Base-by-base conservation (phyloP, 306 rosid genomes). In the Calophaca sinica region DNA sequence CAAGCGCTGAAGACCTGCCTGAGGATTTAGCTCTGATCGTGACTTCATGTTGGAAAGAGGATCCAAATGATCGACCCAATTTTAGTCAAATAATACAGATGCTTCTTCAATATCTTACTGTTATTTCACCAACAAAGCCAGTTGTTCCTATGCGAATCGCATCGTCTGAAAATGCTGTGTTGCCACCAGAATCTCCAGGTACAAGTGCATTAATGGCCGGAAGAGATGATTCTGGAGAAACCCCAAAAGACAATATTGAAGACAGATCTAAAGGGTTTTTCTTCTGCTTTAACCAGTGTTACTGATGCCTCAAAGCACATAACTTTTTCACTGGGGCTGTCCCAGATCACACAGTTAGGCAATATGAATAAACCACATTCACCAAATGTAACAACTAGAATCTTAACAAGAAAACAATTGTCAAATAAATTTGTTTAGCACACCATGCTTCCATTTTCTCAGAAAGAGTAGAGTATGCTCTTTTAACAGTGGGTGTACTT, bases 21-120 rank as follows among this genome's bases (percentile, higher is more conserved):
- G 85, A 81, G 74, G 94, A 90, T 82, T 72, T 93, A 67, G 92
- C 89, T 8, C 58, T 80, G 60, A 78, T 93, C 3, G 87, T 93
- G 61, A 90, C 94, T 72, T 88, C 98, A 57, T 93, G 98, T 58
- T 93, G 96, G 98, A 90, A 66, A 49, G 98, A 87, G 87, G 96
- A 93, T 72, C 91, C 98, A 3, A 88, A 86, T 14, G 84, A 82
- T 9, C 83, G 98, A 14, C 96, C 96, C 3, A 79, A 87, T 80
- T 90, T 93, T 62, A 84, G 78, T 79, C 89, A 90, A 77, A 93
- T 93, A 33, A 93, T 88, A 84, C 90, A 84, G 81, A 93, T 88
- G 94, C 86, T 93, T 28, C 77, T 90, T 69, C 90, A 62, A 55
- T 92, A 86, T 80, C 85, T 92, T 45, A 84, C 88, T 4, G 78